phyloP scores from a whole-genome alignment of 179 eudicot genomes.

The Beta corolliflora region DNA sequence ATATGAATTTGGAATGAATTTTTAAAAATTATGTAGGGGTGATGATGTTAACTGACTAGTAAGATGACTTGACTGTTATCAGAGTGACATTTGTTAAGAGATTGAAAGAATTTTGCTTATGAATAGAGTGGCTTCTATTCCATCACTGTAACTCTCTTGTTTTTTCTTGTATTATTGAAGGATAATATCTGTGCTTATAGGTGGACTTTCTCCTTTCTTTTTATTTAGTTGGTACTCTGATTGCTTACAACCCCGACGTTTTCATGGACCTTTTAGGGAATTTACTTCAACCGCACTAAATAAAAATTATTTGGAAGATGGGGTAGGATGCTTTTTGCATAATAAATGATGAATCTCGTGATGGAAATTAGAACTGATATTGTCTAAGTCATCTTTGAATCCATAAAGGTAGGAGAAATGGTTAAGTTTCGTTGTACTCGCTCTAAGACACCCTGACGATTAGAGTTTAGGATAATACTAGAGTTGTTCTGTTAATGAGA shows the following conservation, averaged over 20 bases:
- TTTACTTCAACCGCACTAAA: neutral
- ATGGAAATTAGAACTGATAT: neutral
- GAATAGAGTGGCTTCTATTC: too few relatives aligned
- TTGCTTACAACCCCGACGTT: neutral
- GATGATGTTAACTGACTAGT: too few relatives aligned
- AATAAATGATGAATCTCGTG: neutral
- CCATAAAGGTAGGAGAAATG: too few relatives aligned
- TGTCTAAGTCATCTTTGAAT: neutral
- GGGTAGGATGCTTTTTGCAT: neutral
- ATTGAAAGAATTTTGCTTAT: too few relatives aligned
- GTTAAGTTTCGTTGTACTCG: too few relatives aligned
- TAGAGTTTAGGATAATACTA: neutral
- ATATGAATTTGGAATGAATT: too few relatives aligned
- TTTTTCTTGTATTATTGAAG: neutral
- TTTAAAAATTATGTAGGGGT: too few relatives aligned
- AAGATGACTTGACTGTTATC: too few relatives aligned
- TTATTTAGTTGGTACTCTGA: neutral
- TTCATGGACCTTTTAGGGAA: neutral
- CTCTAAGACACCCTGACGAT: neutral
- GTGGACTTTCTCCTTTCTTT: neutral
- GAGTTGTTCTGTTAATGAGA: neutral
- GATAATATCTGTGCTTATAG: neutral
- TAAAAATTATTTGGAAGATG: neutral
- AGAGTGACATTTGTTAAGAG: too few relatives aligned
- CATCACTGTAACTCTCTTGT: neutral